Evolutionary conservation across 208 protist species (phyloP), one percentile per base, ranked within the genome.

Genomic region (Plasmodiophora brassicae): DNA sequence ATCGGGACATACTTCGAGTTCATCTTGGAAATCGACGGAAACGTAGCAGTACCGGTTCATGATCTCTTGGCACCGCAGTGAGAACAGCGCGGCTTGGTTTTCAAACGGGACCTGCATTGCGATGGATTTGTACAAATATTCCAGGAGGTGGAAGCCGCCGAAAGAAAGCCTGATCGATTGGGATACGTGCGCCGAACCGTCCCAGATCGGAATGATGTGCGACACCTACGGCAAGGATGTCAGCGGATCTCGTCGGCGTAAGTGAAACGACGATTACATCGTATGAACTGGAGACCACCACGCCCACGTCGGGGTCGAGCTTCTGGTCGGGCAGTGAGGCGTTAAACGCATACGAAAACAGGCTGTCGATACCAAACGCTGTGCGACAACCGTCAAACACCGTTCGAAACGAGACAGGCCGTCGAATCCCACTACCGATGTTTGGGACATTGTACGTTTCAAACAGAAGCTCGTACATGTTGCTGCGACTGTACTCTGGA

Each of bases 321-420:
- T 78, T n/a, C 65, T 78, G 65, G 14, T 5, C 20, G n/a, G 65
- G 14, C 20, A 44, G 5, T 5, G n/a, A 5, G n/a, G 65, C 65
- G n/a, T 78, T 78, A 38, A 44, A 78, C 65, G 65, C 32, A 38
- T 78, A 78, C 65, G 65, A 78, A 78, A 78, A 78, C 5, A 78
- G n/a, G 41, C 32, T 44, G n/a, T 78, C 65, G 14, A 78, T 32
- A 44, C 65, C 65, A 32, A 78, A 78, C 5, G 14, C 65, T 78
- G 65, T 5, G 20, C 32, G n/a, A 32, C 5, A n/a, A 78, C 65
- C 10, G 14, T 57, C 50, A 78, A 32, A 32, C 65, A 78, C 10
- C 41, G n/a, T 38, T 32, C 5, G n/a, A 14, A 78, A 44, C 20
- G 65, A 78, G n/a, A 78, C 32, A 36, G n/a, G n/a, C n/a, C n/a